Evolutionary conservation across 129 eudicot genomes (phyloP).

Genomic region (Escallonia herrerae): DNA sequence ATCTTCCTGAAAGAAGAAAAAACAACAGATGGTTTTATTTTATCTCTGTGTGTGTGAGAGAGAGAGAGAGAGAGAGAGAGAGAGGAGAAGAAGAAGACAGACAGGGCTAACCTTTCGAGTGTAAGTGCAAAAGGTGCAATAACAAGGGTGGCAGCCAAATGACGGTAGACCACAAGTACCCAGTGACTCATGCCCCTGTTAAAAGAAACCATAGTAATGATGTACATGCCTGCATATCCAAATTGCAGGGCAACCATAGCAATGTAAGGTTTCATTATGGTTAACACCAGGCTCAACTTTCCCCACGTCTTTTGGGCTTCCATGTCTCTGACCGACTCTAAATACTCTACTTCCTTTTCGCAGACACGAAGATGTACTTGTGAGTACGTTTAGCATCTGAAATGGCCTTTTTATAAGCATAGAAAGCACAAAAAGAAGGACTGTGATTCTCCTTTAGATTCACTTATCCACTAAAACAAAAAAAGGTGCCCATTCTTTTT

Average conservation of each 20-base stretch:
- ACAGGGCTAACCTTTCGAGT: not conserved
- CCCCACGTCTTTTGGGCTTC: conserved; percentile 2
- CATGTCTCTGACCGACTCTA: conserved; percentile 17
- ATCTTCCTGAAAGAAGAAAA: conserved; percentile 14
- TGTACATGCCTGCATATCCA: conserved; percentile 93
- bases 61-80: not conserved
- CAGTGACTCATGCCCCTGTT: conserved; percentile 77
- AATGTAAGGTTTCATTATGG: conserved; percentile 56
- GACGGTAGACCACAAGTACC: conserved; percentile 79
- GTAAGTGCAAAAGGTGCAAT: conserved; percentile 59
- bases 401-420: conserved; percentile 22
- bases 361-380: too few species aligned
- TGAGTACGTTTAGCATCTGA: too few species aligned
- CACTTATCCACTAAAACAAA: conserved; percentile 29
- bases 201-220: conserved; percentile 54
- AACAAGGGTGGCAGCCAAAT: conserved; percentile 58
- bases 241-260: conserved; percentile 74
- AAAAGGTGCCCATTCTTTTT: not conserved
- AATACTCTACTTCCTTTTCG: not conserved
- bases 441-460: conserved; percentile 34
- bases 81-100: not conserved
- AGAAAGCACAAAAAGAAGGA: conserved; percentile 6
- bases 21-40: not conserved
- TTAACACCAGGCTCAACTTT: conserved; percentile 17
- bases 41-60: too few species aligned